Percentiles rank a stretch among this genome's conserved stretches.
phyloP scores from a whole-genome alignment of 768 basidiomycete species.

The Tephrocybe sp. region DNA sequence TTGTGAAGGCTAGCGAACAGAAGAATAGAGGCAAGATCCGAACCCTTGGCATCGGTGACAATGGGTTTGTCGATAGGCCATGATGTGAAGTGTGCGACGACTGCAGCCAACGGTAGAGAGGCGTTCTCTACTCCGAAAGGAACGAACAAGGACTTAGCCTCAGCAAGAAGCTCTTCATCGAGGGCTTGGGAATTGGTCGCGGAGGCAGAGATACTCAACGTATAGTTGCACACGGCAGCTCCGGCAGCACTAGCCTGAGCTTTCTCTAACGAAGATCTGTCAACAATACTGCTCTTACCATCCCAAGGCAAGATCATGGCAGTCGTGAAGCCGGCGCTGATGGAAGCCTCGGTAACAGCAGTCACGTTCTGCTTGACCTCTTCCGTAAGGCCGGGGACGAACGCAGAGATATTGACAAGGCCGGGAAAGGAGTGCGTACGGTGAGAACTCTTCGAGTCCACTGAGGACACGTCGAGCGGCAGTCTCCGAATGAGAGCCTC shows the following conservation, averaged over 20 bases:
- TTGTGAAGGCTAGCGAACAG: conserved; percentile 91
- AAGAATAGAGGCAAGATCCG: conserved; percentile 90
- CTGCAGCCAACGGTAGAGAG: conserved; percentile 62
- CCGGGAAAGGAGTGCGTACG: conserved; percentile 90
- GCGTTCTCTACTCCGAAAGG: conserved; percentile 58
- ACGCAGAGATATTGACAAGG: conserved; percentile 84
- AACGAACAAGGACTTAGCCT: conserved; percentile 85
- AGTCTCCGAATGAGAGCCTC: conserved; percentile 90
- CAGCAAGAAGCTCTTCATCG: conserved; percentile 75
- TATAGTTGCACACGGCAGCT: conserved; percentile 84
- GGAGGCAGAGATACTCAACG: conserved; percentile 77
- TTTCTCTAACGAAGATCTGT: conserved; percentile 64
- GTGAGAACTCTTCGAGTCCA: conserved; percentile 95
- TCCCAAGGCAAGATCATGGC: conserved; percentile 78
- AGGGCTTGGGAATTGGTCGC: conserved; percentile 60
- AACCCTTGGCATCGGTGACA: conserved; percentile 89
- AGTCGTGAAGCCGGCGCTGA: conserved; percentile 90
- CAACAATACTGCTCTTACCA: conserved; percentile 58
- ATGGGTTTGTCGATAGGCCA: conserved; percentile 95
- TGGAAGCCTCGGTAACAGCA: conserved; percentile 74
- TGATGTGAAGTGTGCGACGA: conserved; percentile 84
- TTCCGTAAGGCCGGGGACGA: conserved; percentile 72
- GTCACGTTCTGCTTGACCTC: conserved; percentile 60
- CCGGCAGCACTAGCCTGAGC: conserved; percentile 65
- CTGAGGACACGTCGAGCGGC: conserved; percentile 84